A percentile compares a stretch with the other conserved stretches of the same genome.
phyloP scores from a whole-genome alignment of 768 basidiomycete species.

The Gelatoporia subvermispora region DNA sequence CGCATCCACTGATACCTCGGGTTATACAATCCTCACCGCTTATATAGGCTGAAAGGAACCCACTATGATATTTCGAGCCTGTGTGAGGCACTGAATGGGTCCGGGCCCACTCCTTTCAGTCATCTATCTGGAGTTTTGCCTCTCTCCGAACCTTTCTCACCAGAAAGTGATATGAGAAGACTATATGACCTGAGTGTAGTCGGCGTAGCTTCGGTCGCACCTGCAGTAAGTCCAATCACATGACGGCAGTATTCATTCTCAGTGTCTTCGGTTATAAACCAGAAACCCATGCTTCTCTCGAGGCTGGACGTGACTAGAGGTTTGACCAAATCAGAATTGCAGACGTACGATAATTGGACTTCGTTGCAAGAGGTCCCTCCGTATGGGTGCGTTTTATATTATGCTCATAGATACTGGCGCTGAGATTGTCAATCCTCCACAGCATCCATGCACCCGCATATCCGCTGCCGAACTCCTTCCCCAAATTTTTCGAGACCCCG shows the following conservation, averaged over 20 bases:
- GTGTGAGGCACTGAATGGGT: constrained; percentile 46
- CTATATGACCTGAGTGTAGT: constrained; percentile 15
- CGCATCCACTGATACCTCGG: background rate
- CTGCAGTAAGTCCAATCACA: background rate
- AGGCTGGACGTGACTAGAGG: constrained; percentile 59
- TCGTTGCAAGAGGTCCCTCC: constrained; percentile 26
- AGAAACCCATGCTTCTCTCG: constrained; percentile 27
- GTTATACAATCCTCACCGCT: background rate
- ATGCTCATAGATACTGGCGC: background rate
- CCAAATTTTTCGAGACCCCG: constrained; percentile 19
- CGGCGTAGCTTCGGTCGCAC: background rate
- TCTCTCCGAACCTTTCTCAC: constrained; percentile 16
- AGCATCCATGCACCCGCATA: constrained; percentile 50
- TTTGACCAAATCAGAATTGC: constrained; percentile 35
- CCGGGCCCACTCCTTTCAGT: constrained; percentile 48
- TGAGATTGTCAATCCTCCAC: constrained; percentile 4
- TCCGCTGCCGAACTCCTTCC: constrained; percentile 59
- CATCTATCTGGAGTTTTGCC: constrained; percentile 55
- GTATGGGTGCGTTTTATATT: constrained; percentile 32
- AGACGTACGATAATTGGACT: constrained; percentile 38
- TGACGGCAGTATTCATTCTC: background rate
- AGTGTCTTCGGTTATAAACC: background rate
- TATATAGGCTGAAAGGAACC: constrained; percentile 30
- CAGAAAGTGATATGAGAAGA: constrained; percentile 6
- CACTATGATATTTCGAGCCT: constrained; percentile 39